Percentiles rank a stretch among this genome's conserved stretches.
Evolutionary conservation across 345 rosid species (phyloP).

Genomic region (Arabis hirsuta): DNA sequence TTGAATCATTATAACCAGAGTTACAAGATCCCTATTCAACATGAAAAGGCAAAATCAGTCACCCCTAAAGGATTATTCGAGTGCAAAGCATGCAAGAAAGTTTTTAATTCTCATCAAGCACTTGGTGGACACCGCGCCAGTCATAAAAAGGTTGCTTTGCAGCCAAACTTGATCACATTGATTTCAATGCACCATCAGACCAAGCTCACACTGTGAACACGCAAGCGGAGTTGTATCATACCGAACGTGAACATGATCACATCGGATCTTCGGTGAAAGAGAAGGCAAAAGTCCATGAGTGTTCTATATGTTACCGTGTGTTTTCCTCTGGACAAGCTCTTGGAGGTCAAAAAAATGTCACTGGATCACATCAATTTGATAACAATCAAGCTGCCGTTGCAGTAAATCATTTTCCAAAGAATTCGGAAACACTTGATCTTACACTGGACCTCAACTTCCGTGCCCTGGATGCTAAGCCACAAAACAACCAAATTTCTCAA

Average conservation of each 20-base stretch:
- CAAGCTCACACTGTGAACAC: conserved; percentile 51
- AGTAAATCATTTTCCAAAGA: conserved; percentile 38
- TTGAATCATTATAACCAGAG: conserved; percentile 32
- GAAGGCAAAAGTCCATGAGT: conserved; percentile 43
- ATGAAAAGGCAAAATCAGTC: conserved; percentile 53
- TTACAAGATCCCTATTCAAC: conserved; percentile 3
- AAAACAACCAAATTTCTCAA: conserved; percentile 30
- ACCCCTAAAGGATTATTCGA: conserved; percentile 63
- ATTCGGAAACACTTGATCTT: conserved; percentile 47
- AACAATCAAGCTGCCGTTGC: conserved; percentile 47
- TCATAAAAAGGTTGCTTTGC: conserved; percentile 97
- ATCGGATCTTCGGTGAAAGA: neutral
- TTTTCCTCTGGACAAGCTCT: conserved; percentile 59
- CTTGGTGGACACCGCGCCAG: conserved; percentile 95
- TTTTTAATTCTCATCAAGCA: conserved; percentile 93
- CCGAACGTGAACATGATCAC: conserved; percentile 32
- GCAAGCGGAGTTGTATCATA: conserved; percentile 54
- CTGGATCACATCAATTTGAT: conserved; percentile 63
- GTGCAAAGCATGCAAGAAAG: conserved; percentile 91
- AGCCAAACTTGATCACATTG: conserved; percentile 54
- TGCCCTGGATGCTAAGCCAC: conserved; percentile 28
- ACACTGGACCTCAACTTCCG: conserved; percentile 65
- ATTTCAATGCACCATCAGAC: conserved; percentile 37
- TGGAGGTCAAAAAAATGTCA: conserved; percentile 63
- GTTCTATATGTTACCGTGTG: conserved; percentile 50